Conservation (phyloP, 2,329 filamentous ascomycete species). For the Cladophialophora chaetospira region DNA sequence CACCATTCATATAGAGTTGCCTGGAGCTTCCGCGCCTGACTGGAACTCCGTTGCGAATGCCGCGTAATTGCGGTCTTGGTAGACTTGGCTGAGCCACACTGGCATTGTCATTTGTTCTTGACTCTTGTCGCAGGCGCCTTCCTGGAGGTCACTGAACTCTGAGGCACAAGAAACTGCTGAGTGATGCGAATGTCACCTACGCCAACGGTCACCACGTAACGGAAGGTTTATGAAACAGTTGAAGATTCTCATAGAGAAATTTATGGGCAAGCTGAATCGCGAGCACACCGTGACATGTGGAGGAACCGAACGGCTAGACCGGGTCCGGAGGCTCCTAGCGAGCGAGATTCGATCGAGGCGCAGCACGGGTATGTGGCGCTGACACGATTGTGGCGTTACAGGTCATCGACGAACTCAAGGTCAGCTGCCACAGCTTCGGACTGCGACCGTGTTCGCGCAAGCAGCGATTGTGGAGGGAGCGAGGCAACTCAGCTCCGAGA, state of each 20-base stretch:
- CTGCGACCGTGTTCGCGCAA: no score
- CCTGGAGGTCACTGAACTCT: no score
- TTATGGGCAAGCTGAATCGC: no score
- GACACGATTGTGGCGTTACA: background rate
- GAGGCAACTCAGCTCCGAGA: no score
- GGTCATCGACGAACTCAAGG: background rate
- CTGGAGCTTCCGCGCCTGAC: background rate
- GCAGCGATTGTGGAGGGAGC: no score
- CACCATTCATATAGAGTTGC: background rate
- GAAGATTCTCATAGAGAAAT: no score
- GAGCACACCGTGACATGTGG: no score
- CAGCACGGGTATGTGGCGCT: background rate
- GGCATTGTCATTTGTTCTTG: background rate
- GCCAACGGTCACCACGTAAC: background rate
- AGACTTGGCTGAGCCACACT: slow-evolving; percentile 16
- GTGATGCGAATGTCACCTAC: slow-evolving; percentile 1
- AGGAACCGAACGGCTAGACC: background rate
- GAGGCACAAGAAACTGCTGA: no score
- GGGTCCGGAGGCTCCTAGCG: background rate
- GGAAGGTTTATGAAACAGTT: background rate
- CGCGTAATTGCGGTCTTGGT: slow-evolving; percentile 16
- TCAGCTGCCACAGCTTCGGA: no score
- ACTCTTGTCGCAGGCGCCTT: no score
- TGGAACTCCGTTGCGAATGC: slow-evolving; percentile 3
- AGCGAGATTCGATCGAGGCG: background rate